phyloP scores from a whole-genome alignment of 306 rosid genomes.

The Gillenia trifoliata region DNA sequence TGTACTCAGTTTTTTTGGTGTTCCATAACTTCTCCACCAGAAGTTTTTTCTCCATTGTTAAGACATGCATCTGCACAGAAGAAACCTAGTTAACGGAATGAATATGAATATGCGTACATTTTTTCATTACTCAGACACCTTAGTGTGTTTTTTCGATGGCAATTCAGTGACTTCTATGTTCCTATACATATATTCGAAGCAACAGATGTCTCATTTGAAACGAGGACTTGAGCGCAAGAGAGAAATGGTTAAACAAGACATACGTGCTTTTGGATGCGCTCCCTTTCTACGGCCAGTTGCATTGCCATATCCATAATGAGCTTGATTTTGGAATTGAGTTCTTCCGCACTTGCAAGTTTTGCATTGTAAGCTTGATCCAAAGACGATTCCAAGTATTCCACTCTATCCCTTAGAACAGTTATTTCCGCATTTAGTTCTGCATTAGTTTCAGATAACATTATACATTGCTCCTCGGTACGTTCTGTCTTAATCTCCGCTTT shows the following conservation, averaged over 20 bases:
- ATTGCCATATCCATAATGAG: slow-evolving; percentile 66
- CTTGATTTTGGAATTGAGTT: slow-evolving; percentile 52
- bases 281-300: slow-evolving; percentile 67
- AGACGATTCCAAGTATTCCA: slow-evolving; percentile 50
- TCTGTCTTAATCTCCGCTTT: slow-evolving; percentile 71
- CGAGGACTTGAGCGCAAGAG: not conserved
- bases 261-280: slow-evolving; percentile 77
- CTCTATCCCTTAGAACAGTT: slow-evolving; percentile 46
- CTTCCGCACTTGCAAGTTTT: slow-evolving; percentile 46
- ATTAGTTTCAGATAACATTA: slow-evolving; percentile 56
- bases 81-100: not conserved
- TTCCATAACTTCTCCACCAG: slow-evolving; percentile 41
- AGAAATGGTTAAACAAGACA: slow-evolving; percentile 3
- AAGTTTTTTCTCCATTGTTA: slow-evolving; percentile 50
- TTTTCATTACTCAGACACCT: not conserved
- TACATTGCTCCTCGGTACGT: slow-evolving; percentile 55
- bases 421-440: slow-evolving; percentile 59
- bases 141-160: not conserved
- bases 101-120: not conserved
- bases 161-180: slow-evolving; percentile 1
- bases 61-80: slow-evolving; percentile 50
- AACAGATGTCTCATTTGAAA: not conserved
- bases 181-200: not conserved
- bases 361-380: slow-evolving; percentile 49
- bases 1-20: slow-evolving; percentile 19